phyloP scores from a whole-genome alignment of 805 yeast species.

The Starmerella floris region DNA sequence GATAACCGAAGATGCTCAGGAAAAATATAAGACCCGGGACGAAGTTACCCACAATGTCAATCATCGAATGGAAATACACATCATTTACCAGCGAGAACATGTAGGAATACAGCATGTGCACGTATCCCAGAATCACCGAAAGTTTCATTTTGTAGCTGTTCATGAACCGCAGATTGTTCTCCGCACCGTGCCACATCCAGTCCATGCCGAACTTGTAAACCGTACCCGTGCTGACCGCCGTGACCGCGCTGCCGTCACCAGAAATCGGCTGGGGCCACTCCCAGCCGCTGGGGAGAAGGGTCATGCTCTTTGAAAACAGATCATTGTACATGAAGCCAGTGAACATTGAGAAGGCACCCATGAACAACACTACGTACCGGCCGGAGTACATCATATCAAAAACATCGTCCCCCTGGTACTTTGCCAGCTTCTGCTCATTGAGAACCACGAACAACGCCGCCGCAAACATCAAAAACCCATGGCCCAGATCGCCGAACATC shows the following conservation, averaged over 20 bases:
- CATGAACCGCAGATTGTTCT: slow-evolving; percentile 75
- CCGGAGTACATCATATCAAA: slow-evolving; percentile 95
- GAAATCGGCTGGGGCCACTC: slow-evolving; percentile 55
- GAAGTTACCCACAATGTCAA: slow-evolving; percentile 85
- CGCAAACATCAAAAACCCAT: slow-evolving; percentile 69
- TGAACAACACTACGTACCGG: slow-evolving; percentile 73
- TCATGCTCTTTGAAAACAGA: slow-evolving; percentile 80
- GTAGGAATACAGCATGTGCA: slow-evolving; percentile 86
- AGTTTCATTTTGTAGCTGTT: slow-evolving; percentile 97
- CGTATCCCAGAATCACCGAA: slow-evolving; percentile 84
- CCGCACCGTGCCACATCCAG: slow-evolving; percentile 95
- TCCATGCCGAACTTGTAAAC: slow-evolving; percentile 79
- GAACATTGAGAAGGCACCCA: slow-evolving; percentile 93
- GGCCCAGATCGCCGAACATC: slow-evolving; percentile 98
- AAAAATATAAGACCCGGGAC: slow-evolving; percentile 87
- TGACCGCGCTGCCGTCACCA: slow-evolving; percentile 52
- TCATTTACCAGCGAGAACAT: slow-evolving; percentile 75
- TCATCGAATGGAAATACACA: slow-evolving; percentile 47
- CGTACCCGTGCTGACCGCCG: slow-evolving; percentile 49
- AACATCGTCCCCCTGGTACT: slow-evolving; percentile 73
- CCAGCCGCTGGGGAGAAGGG: slow-evolving; percentile 84
- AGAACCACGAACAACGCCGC: slow-evolving; percentile 60
- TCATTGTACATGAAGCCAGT: slow-evolving; percentile 93
- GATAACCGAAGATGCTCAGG: slow-evolving; percentile 93
- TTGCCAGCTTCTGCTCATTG: slow-evolving; percentile 57